Base-by-base conservation (phyloP, 129 eudicot genomes). In the Glebionis coronaria region DNA sequence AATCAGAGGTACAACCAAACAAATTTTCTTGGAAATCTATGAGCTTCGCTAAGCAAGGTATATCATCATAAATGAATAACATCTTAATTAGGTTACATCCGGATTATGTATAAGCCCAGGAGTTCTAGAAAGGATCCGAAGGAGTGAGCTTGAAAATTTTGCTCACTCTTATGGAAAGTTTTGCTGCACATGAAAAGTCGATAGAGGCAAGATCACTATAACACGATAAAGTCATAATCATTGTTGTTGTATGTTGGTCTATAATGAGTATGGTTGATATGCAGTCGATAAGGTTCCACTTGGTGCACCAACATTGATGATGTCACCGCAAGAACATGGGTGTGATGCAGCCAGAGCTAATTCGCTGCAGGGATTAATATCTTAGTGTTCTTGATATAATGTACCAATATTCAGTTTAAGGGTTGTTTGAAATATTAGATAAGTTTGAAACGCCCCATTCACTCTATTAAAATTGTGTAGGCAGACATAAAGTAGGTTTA, bases 151-250 rank as follows among this genome's bases (percentile, higher is more conserved):
- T 4, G 62, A 76, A 40, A 75, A 80, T 27, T 67, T 91, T 6
- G 80, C 95, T 10, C 81, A 67, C 40, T 77, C 88, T 21, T 91
- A 88, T 65, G 97, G 97, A 67, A 91, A 91, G 77, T 91, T 85
- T 78, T 91, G 96, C 96, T 91, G 97, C 87, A 88, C 97, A 6
- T 91, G 97, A 96, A 96, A 91, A 73, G 84, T 80, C 50, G 97
- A 91, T 27, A 80, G 97, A 87, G 97, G 96, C 78, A 62, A 60
- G 54, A 38, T 21, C 50, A 21, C 13, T 27, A 27, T 21, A 56
- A 7, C 45, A 58, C 5, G 14, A 27, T 6, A 11, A 20, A 16
- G 12, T 54, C 21, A 3, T 2, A 53, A 52, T 51, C 50, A 16
- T 61, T 12, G 11, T 42, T 18, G 45, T 59, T 23, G n/a, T 59